Percentiles rank a stretch among this genome's conserved stretches.
phyloP scores from a whole-genome alignment of 176 grass and related monocot species.

The Triticum aestivum region IWGSC_CS_RefSeq_v2.1 NC_057806.1:278048369-278048868 shows the following conservation, averaged over 20 bases:
- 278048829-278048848: conserved; percentile 50
- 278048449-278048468: no score
- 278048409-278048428: no score
- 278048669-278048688: conserved; percentile 80
- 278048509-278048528: no score
- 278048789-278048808: background rate
- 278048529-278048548: no score
- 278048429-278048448: no score
- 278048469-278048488: no score
- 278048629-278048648: background rate
- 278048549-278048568: no score
- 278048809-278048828: conserved; percentile 5
- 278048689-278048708: conserved; percentile 80
- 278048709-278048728: conserved; percentile 85
- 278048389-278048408: no score
- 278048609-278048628: background rate
- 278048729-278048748: conserved; percentile 96
- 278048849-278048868: conserved; percentile 52
- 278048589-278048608: no score
- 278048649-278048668: conserved; percentile 3
- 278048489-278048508: no score
- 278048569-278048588: no score
- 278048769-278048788: background rate
- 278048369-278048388: no score
- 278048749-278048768: conserved; percentile 9